These are phyloP conservation scores for Barnettozyma populi DNA, from an alignment of 805 yeast genomes.

Conservation along the genomic window DNA sequence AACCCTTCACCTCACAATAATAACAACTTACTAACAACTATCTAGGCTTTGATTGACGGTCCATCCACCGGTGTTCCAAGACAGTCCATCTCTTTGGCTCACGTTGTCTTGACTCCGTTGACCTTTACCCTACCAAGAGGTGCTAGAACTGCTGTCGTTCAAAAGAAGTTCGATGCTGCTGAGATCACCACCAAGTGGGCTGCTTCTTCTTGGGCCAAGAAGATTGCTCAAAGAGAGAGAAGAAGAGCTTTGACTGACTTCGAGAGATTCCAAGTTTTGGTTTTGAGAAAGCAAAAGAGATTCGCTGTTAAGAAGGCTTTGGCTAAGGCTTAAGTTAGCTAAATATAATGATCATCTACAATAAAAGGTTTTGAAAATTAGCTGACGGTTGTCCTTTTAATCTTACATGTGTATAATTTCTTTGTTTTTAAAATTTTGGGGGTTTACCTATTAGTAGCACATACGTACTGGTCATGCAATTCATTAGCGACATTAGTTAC, in stretches of 20 bases:
- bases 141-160: slow-evolving; percentile 76
- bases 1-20: background rate
- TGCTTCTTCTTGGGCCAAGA: slow-evolving; percentile 94
- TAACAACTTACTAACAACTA: background rate
- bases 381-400: slow-evolving; percentile 10
- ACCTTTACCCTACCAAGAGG: slow-evolving; percentile 93
- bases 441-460: background rate
- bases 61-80: slow-evolving; percentile 85
- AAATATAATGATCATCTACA: slow-evolving; percentile 12
- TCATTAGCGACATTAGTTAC: background rate
- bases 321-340: slow-evolving; percentile 72
- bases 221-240: slow-evolving; percentile 90
- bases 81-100: slow-evolving; percentile 84
- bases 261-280: slow-evolving; percentile 99
- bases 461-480: background rate
- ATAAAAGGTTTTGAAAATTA: slow-evolving; percentile 25
- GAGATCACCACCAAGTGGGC: slow-evolving; percentile 89
- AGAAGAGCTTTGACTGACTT: slow-evolving; percentile 93
- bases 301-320: slow-evolving; percentile 92
- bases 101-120: slow-evolving; percentile 89
- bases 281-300: slow-evolving; percentile 96
- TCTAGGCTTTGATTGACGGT: slow-evolving; percentile 88
- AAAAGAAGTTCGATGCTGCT: slow-evolving; percentile 92
- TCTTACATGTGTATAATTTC: slow-evolving; percentile 12
- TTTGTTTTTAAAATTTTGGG: slow-evolving; percentile 12